These are phyloP conservation scores for Malus sylvestris DNA, from an alignment of 306 rosid genomes.

Conservation along the genomic window DNA sequence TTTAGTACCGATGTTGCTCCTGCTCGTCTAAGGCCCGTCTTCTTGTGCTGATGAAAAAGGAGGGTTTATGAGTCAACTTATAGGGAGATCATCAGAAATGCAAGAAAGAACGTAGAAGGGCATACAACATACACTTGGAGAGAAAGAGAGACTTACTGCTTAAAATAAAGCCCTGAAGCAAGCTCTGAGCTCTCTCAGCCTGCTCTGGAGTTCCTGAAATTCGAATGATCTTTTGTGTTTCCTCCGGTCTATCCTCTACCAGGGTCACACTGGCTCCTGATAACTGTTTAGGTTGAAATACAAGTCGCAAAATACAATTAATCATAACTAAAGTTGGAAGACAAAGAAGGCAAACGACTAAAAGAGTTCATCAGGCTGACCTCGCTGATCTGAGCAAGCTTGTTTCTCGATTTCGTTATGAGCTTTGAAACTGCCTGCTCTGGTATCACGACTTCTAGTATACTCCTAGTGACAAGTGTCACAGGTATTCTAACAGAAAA, in stretches of 20 bases:
- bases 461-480: slow-evolving; percentile 91
- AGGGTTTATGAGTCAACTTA: neutral
- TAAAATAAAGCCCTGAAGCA: slow-evolving; percentile 93
- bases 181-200: slow-evolving; percentile 96
- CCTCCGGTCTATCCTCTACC: slow-evolving; percentile 79
- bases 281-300: slow-evolving; percentile 44
- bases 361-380: slow-evolving; percentile 34
- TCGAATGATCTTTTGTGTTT: slow-evolving; percentile 67
- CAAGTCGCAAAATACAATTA: slow-evolving; percentile 4
- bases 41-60: slow-evolving; percentile 73
- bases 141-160: slow-evolving; percentile 60
- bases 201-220: slow-evolving; percentile 95
- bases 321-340: neutral
- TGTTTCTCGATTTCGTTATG: slow-evolving; percentile 78
- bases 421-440: slow-evolving; percentile 89
- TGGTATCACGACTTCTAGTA: slow-evolving; percentile 90
- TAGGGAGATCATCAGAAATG: neutral
- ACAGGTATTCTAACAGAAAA: slow-evolving; percentile 51
- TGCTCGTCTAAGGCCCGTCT: slow-evolving; percentile 57
- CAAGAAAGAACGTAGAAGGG: neutral
- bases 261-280: slow-evolving; percentile 92
- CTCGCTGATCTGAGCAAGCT: slow-evolving; percentile 95
- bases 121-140: neutral
- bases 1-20: slow-evolving; percentile 2
- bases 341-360: slow-evolving; percentile 2